Evolutionary conservation across 1,284 basidiomycete genomes (phyloP), one percentile per base, ranked within the genome.

Genomic region (Marasmius oreades): DNA sequence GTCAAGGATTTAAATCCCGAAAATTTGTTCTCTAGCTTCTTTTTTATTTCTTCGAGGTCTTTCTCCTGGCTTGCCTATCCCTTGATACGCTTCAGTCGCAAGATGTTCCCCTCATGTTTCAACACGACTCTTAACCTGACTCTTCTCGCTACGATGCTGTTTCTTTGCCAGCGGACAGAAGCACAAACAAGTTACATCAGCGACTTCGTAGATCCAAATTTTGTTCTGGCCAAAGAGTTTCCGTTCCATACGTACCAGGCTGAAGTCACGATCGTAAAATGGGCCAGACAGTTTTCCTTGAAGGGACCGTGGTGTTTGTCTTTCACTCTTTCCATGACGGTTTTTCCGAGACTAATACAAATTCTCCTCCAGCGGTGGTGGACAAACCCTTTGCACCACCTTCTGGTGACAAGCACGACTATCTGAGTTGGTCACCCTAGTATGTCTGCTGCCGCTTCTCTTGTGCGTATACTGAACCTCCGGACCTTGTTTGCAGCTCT

Each of bases 401-500:
- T 44, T 56, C 58, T 5, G 58, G 59, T 24, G 52, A 58, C 33
- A 51, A 58, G 12, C 63, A 62, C 20, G 64, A 66, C 51, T 66
- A 66, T 43, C 47, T 66, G 59, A 64, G 63, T 51, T 66, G 63
- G 63, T 61, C 64, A 22, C 64, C 64, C 6, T 66, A 66, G 64
- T 66, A 53, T 6, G 63, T 56, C 23, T 11, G 16, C 26, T 33
- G 33, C 20, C 43, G 44, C 22, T 31, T n/a, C 14, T 2, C n/a
- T 31, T 48, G 43, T 47, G 22, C 11, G 36, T 16, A 8, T 20
- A 36, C 34, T 16, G n/a, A 12, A 23, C 5, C 18, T 24, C 2
- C 37, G 53, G 8, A 59, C 33, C 20, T n/a, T n/a, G 36, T 28
- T 28, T 47, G 1, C 55, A 86, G 84, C 59, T 79, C 74, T 68